These are phyloP conservation scores for Leersia perrieri DNA, from an alignment of 176 grass and related monocot species.

Conservation along the genomic window DNA sequence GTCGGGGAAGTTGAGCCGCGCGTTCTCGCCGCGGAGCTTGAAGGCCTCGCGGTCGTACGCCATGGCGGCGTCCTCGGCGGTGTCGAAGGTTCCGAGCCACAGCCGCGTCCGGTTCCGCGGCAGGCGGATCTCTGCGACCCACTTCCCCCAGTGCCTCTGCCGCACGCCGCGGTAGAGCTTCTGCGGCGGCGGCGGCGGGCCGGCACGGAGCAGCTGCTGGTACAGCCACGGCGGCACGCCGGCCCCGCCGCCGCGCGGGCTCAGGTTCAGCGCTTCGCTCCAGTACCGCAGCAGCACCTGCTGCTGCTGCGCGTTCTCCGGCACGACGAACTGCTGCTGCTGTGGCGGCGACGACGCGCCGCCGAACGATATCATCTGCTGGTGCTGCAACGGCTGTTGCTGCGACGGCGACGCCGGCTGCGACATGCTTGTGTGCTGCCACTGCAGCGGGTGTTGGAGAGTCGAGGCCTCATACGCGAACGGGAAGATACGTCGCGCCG, in stretches of 20 bases:
- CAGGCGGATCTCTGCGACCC: slow-evolving; percentile 95
- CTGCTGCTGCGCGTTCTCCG: slow-evolving; percentile 39
- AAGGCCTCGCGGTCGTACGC: slow-evolving; percentile 91
- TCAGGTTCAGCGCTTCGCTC: slow-evolving; percentile 85
- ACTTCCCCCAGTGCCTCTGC: slow-evolving; percentile 96
- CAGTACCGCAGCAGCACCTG: slow-evolving; percentile 64
- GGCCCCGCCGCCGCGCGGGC: slow-evolving; percentile 54
- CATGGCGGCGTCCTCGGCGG: slow-evolving; percentile 92
- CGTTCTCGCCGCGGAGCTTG: slow-evolving; percentile 86
- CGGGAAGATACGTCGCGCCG: slow-evolving; percentile 55
- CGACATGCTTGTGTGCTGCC: slow-evolving; percentile 14
- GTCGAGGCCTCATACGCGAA: slow-evolving; percentile 56
- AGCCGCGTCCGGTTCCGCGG: slow-evolving; percentile 77
- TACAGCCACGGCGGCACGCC: slow-evolving; percentile 47
- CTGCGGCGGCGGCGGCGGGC: slow-evolving; percentile 39
- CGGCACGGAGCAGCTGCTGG: slow-evolving; percentile 41
- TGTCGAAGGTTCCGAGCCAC: slow-evolving; percentile 98
- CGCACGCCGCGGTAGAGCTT: slow-evolving; percentile 93
- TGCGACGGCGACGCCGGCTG: background rate
- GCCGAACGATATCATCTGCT: slow-evolving; percentile 85
- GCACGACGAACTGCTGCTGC: slow-evolving; percentile 32
- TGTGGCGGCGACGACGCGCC: slow-evolving; percentile 29
- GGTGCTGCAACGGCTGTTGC: slow-evolving; percentile 17
- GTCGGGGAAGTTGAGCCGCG: slow-evolving; percentile 89
- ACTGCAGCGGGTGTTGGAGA: slow-evolving; percentile 11